Evolutionary conservation across 2,329 filamentous ascomycete genomes (phyloP).

Genomic region (Tolypocladium endophyticum): DNA sequence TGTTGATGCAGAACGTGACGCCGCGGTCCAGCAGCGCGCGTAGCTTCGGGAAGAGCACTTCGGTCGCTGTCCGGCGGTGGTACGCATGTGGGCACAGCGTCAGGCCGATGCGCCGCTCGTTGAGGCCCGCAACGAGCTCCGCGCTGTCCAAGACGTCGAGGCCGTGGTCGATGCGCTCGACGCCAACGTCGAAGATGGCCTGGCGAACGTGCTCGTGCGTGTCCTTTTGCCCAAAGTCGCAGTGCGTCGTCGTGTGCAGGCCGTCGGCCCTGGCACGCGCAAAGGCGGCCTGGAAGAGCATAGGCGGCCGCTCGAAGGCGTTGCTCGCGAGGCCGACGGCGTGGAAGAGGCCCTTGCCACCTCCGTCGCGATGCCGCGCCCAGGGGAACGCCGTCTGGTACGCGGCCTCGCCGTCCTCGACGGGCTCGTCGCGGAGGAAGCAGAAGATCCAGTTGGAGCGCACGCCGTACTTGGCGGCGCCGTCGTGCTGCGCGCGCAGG

Average conservation of each 20-base stretch:
- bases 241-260: conserved; percentile 36
- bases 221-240: conserved; percentile 39
- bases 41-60: conserved; percentile 37
- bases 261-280: conserved; percentile 25
- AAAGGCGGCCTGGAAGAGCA: conserved; percentile 31
- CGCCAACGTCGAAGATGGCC: conserved; percentile 49
- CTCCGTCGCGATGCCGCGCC: conserved; percentile 11
- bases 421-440: conserved; percentile 58
- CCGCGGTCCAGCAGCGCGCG: conserved; percentile 48
- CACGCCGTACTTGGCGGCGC: conserved; percentile 50
- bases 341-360: conserved; percentile 27
- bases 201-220: conserved; percentile 40
- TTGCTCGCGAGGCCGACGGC: conserved; percentile 37
- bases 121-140: conserved; percentile 45
- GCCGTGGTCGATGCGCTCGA: conserved; percentile 63
- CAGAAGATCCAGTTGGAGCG: conserved; percentile 58
- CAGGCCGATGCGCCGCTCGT: conserved; percentile 43
- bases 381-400: conserved; percentile 36
- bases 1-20: conserved; percentile 59
- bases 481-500: conserved; percentile 44
- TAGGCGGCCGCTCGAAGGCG: conserved; percentile 32
- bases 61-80: conserved; percentile 8
- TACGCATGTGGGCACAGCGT: conserved; percentile 51
- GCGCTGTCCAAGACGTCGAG: conserved; percentile 51
- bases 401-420: conserved; percentile 57